Percentiles rank a stretch among this genome's conserved stretches.
Conservation (phyloP, 106 monocot genomes). For the Posidonia australis region DNA sequence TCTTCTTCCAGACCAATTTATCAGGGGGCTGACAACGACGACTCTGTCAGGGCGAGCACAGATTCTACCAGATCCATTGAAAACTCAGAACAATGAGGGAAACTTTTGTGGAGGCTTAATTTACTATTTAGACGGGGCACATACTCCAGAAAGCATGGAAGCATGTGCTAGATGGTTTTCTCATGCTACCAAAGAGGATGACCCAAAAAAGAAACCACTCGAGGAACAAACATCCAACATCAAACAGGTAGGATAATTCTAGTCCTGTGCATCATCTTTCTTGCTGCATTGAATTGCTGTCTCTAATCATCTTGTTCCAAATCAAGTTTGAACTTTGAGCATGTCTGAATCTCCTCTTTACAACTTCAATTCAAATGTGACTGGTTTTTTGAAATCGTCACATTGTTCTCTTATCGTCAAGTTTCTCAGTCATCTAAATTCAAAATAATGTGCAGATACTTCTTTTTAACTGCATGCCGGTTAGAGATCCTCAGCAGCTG, state of each 20-base stretch:
- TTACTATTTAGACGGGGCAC: slow-evolving; percentile 92
- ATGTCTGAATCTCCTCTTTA: too few species aligned
- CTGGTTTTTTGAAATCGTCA: too few species aligned
- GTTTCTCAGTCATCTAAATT: too few species aligned
- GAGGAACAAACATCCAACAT: neutral
- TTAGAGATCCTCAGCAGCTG: slow-evolving; percentile 65
- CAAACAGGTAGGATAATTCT: slow-evolving; percentile 11
- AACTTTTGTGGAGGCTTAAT: slow-evolving; percentile 29
- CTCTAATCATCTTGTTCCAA: too few species aligned
- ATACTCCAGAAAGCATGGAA: slow-evolving; percentile 90
- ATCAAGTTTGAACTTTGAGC: too few species aligned
- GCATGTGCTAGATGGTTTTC: slow-evolving; percentile 83
- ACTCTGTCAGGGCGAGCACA: slow-evolving; percentile 63
- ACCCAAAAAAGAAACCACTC: neutral
- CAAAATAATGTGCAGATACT: slow-evolving; percentile 44
- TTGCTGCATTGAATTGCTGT: too few species aligned
- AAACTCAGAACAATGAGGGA: slow-evolving; percentile 11
- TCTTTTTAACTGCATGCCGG: slow-evolving; percentile 93
- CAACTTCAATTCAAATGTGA: too few species aligned
- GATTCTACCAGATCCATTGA: slow-evolving; percentile 37
- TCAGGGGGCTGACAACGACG: slow-evolving; percentile 53
- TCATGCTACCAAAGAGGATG: slow-evolving; percentile 12
- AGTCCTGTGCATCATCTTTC: neutral
- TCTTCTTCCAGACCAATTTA: slow-evolving; percentile 43
- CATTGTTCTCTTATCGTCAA: too few species aligned